These are phyloP conservation scores for Backusella liffmaniae DNA, from an alignment of 192 early-diverging fungal genomes.

Conservation along the genomic window DNA sequence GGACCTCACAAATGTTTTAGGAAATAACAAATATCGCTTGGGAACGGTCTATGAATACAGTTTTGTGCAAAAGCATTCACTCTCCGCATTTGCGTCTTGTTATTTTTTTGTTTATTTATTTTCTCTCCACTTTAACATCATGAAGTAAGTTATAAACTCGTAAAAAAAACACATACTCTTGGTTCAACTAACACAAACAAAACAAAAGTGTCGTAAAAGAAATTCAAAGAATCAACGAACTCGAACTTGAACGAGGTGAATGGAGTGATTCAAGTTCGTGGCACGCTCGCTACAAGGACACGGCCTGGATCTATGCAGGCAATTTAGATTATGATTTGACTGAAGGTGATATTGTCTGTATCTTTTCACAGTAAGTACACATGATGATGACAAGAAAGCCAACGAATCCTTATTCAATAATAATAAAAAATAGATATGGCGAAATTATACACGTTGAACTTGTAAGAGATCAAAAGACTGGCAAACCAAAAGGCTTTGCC, in stretches of 20 bases:
- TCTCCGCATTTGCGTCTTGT: not conserved
- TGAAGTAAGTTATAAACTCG: not conserved
- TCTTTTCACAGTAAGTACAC: conserved; percentile 83
- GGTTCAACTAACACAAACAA: not conserved
- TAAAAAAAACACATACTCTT: not conserved
- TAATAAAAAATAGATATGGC: conserved; percentile 56
- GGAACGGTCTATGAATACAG: no score
- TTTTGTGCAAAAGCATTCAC: not conserved
- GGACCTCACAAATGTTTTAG: no score
- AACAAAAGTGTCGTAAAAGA: conserved; percentile 72
- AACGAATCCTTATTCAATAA: not conserved
- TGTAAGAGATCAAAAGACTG: conserved; percentile 84
- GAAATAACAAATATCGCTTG: no score
- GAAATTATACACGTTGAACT: conserved; percentile 91
- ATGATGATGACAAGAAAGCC: not conserved
- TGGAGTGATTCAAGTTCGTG: conserved; percentile 70
- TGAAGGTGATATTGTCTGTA: conserved; percentile 90
- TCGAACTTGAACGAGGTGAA: conserved; percentile 56
- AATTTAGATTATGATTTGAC: conserved; percentile 81
- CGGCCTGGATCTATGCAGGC: conserved; percentile 88
- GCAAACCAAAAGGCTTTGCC: conserved; percentile 80
- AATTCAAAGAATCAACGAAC: conserved; percentile 78
- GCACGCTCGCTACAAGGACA: conserved; percentile 89
- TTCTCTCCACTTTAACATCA: not conserved
- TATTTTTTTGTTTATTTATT: not conserved